Evolutionary conservation across 345 rosid genomes (phyloP), one percentile per base, ranked within the genome.

Genomic region (Mercurialis annua): DNA sequence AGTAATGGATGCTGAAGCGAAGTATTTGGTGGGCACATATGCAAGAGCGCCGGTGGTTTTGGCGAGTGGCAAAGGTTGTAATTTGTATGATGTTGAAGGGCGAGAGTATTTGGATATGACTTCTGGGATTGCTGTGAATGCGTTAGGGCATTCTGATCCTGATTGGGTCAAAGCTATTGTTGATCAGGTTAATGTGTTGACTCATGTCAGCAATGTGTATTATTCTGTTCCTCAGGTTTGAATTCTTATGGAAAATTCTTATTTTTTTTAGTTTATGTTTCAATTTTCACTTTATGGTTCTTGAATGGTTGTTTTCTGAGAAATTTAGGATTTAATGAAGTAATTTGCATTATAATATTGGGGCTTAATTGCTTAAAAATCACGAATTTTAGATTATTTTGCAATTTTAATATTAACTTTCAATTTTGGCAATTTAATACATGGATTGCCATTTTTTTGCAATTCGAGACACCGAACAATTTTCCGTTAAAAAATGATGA

Each of bases 41-140:
- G 92, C 91, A 4, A 84, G 97, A 44, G 64, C 89, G 29, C 98
- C 97, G 0, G 50, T 90, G 43, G 98, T 90, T 71, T 74, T 90
- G 3, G 71, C 78, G 26, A 74, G 85, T 60, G 98, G 96, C 17
- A 83, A 81, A 44, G 90, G 96, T 26, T 90, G 97, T 74, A 90
- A 85, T 71, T 82, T 92, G 86, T 82, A 77, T 12, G 98, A 92
- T 62, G 75, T 76, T 1, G 93, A 90, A 62, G 96, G 96, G 51
- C 75, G 78, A 66, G 96, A 90, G 81, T 90, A 85, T 77, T 73
- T 92, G 78, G 97, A 92, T 65, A 66, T 85, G 73, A 77, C 85
- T 3, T 67, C 97, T 11, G 96, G 97, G 31, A 90, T 92, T 36
- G 98, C 97, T 5, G 98, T 92, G 46, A 88, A 90, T 69, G 87